Base-by-base conservation (phyloP, 2,329 filamentous ascomycete genomes). In the Claviceps sp. region DNA sequence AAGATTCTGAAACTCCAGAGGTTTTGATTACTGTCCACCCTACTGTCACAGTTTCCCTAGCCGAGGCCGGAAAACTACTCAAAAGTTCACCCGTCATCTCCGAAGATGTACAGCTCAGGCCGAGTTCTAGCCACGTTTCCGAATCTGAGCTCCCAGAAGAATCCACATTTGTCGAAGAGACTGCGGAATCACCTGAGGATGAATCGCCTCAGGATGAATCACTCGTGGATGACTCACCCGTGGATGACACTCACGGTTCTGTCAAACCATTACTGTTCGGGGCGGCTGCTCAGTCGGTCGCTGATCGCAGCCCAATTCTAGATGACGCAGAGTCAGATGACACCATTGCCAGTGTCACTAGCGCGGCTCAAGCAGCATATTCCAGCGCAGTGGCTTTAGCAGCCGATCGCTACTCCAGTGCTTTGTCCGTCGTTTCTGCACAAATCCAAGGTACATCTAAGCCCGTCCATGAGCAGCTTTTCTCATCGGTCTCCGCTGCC, bases 391-490 rank as follows among this genome's bases (percentile, higher is more conserved):
- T 86, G 9, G 78, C 77, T 44, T 71, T 76, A 42, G 86, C 86
- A 4, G 79, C 80, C n/a, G 73, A 79, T 42, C 81, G 84, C 51
- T 87, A 86, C 58, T 76, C 76, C 0, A 79, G 79, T 22, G 86
- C 85, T 9, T 79, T 82, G 59, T 84, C 84, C 1, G 73, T 79
- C 26, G 72, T 86, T 2, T 87, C 84, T 1, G 77, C 73, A 4
- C 78, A 86, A 59, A 75, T 88, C 41, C 81, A 78, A 30, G 85
- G 84, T 37, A 81, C 81, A 1, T 79, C 84, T 1, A 78, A 85
- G 60, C 85, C 86, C 7, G 75, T 79, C 4, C 82, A 88, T 55
- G 73, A 86, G 58, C 73, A 86, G 55, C 77, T 88, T 63, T 70
- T 86, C 13, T 77, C 82, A 8, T 86, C 84, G 0, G 78, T 86